Base-by-base conservation (phyloP, 75 land plant genomes). In the Picea glauca region DNA sequence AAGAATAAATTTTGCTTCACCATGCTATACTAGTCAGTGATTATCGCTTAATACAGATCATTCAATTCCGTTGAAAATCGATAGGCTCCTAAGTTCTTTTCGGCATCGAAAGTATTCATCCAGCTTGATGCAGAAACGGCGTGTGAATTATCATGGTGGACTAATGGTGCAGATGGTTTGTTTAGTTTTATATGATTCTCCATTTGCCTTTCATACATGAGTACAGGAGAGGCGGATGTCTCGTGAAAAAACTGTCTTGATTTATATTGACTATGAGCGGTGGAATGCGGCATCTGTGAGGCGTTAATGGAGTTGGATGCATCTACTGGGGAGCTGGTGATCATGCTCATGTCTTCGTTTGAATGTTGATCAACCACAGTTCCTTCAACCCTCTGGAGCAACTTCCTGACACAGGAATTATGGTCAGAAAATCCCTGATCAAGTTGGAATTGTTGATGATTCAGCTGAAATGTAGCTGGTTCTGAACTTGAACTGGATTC, bases 281-380 rank as follows among this genome's bases (percentile, higher is more conserved):
- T 35, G 17, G 46, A 67, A 67, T 67, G 72, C 17, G 72, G 72
- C 26, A 64, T 13, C 15, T 33, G n/a, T 30, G 30, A 3, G 31
- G 46, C 33, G 17, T 13, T 66, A 3, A 18, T 67, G 43, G 40
- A 67, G 72, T 67, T 33, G 72, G 72, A 67, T 35, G 72, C 18
- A 4, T 67, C n/a, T 43, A 67, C 35, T 67, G 33, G 46, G 33
- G 72, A 67, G 38, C 38, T 35, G 38, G 46, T 33, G 43, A 67
- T 67, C 46, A 67, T 35, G 33, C 17, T 67, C 72, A 67, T 67
- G 38, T n/a, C n/a, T n/a, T n/a, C n/a, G n/a, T n/a, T n/a, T n/a
- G n/a, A n/a, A n/a, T n/a, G n/a, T n/a, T n/a, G n/a, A n/a, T n/a
- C n/a, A n/a, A n/a, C n/a, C n/a, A n/a, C n/a, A n/a, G n/a, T n/a